Evolutionary conservation across 495 filamentous ascomycete species (phyloP), one percentile per base, ranked within the genome.

Genomic region (Jackrogersella minutella): DNA sequence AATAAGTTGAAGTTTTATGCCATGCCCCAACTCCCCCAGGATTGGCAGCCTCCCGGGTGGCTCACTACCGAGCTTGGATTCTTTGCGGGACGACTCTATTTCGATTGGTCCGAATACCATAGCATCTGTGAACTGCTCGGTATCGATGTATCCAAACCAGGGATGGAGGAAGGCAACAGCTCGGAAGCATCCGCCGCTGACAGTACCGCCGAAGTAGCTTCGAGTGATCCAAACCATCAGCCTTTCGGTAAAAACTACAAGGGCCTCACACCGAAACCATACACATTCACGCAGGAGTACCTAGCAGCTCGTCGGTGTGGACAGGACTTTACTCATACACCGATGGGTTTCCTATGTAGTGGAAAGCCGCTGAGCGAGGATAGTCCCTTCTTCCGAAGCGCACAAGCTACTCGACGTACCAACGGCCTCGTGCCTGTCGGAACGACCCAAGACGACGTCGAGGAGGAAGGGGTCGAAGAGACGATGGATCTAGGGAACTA

Each of bases 1-100:
- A 83, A 84, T 50, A 67, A 66, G 13, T 66, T 87, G 0, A 54
- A 55, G 0, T 86, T 79, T 64, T 84, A 81, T 62, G 62, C 78
- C 7, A 68, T 84, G 2, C 85, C 86, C 0, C 8, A 55, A 0
- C 74, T 87, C 0, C 78, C 80, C 0, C 1, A 5, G 0, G 30
- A 62, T 2, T 83, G 78, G 78, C 61, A 43, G 4, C 70, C 78
- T 1, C 79, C 85, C 0, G 22, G 58, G 6, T 84, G 81, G 84
- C 70, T 86, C 4, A 76, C 61, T 14, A 76, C 81, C 14, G 82
- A 87, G 54, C 74, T 88, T 0, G 84, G 84, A 0, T 78, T 87
- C 4, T 78, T 87, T 30, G 76, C 83, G 0, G 86, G 85, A 5
- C 71, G 82, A 0, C 70, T 88, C 0, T 88, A 87, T 58, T 85